Percentiles rank a stretch among this genome's conserved stretches.
These are phyloP conservation scores for Periconia sp. DNA, from an alignment of 2,329 filamentous ascomycete genomes.

Conservation along the genomic window DNA sequence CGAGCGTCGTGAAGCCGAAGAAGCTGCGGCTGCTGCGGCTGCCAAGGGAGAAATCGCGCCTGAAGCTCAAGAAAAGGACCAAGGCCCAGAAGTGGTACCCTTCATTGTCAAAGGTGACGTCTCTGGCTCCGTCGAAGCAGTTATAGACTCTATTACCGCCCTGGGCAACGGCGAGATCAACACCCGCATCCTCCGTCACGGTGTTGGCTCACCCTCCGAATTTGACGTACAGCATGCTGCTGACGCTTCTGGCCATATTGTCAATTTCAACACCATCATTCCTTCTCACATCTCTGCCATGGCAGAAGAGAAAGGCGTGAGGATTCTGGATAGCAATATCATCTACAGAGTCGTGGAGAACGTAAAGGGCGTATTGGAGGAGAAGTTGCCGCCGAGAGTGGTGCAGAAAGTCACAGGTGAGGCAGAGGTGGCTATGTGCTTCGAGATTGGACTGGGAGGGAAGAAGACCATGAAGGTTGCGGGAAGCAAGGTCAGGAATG, in stretches of 20 bases:
- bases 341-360: conserved; percentile 83
- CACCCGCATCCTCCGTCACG: conserved; percentile 76
- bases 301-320: conserved; percentile 74
- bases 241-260: conserved; percentile 73
- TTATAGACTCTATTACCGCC: conserved; percentile 75
- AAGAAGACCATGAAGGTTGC: conserved; percentile 77
- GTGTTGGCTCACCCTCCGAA: conserved; percentile 79
- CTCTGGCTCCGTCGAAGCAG: conserved; percentile 90
- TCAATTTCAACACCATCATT: conserved; percentile 83
- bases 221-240: conserved; percentile 90
- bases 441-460: conserved; percentile 81
- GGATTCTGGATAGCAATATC: conserved; percentile 83
- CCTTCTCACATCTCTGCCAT: conserved; percentile 70
- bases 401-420: conserved; percentile 80
- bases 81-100: conserved; percentile 66
- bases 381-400: conserved; percentile 70
- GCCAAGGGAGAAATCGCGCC: conserved; percentile 23
- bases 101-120: conserved; percentile 95
- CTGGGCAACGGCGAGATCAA: conserved; percentile 86
- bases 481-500: conserved; percentile 86
- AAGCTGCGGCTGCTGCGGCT: conserved; percentile 47
- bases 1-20: conserved; percentile 67
- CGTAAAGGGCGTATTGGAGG: conserved; percentile 70
- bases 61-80: conserved; percentile 49
- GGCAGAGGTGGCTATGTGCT: conserved; percentile 82